Evolutionary conservation across 495 filamentous ascomycete genomes (phyloP).

Genomic region (Acidiella bohemica): DNA sequence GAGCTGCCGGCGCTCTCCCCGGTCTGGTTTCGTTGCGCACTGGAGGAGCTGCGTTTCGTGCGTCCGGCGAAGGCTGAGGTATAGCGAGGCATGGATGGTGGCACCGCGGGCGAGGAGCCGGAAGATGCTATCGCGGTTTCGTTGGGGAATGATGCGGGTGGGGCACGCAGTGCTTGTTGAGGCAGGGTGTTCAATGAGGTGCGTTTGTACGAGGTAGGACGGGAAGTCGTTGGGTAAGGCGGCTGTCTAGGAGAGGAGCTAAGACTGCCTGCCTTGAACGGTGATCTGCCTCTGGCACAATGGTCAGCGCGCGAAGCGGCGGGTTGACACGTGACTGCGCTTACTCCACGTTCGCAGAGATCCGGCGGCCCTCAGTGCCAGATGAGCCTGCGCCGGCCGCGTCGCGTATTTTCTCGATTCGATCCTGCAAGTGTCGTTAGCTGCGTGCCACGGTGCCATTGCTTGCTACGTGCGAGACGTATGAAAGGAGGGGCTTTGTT

Average conservation of each 20-base stretch:
- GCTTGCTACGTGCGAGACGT: too few relatives aligned
- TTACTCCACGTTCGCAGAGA: background rate
- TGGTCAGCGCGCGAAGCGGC: too few relatives aligned
- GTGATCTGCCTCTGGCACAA: constrained; percentile 20
- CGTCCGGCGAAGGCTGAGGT: constrained; percentile 84
- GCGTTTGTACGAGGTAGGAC: background rate
- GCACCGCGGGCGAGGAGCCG: constrained; percentile 54
- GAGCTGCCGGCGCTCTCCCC: constrained; percentile 3
- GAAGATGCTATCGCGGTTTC: constrained; percentile 49
- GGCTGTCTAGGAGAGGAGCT: constrained; percentile 59
- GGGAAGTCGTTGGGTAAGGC: background rate
- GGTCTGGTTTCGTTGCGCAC: constrained; percentile 38
- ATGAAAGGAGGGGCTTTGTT: too few relatives aligned
- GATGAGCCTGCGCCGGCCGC: too few relatives aligned
- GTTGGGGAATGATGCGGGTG: constrained; percentile 32
- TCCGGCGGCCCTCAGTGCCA: too few relatives aligned
- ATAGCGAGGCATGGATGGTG: constrained; percentile 54
- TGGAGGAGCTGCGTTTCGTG: constrained; percentile 55
- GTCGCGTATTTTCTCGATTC: too few relatives aligned
- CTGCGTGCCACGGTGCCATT: too few relatives aligned
- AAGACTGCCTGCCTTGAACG: constrained; percentile 88
- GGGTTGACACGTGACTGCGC: background rate
- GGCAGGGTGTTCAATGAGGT: constrained; percentile 36
- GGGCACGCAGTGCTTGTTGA: constrained; percentile 47
- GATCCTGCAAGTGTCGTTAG: too few relatives aligned